Percentiles rank a stretch among this genome's conserved stretches.
These are phyloP conservation scores for Yamadazyma triangularis DNA, from an alignment of 1,139 yeast genomes.

Conservation along the genomic window DNA sequence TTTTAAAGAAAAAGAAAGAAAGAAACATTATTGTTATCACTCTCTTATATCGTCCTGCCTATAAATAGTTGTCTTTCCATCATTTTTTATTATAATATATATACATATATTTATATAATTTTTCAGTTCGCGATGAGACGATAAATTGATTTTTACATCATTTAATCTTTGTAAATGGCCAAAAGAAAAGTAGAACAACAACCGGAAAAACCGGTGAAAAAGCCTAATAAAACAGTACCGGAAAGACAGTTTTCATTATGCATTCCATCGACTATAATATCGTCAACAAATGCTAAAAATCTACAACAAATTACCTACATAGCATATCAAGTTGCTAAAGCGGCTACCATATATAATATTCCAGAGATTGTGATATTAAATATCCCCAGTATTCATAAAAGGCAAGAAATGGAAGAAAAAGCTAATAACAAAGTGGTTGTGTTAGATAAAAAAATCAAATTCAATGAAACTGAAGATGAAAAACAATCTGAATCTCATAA, in stretches of 20 bases:
- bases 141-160: too few relatives aligned
- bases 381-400: conserved; percentile 23
- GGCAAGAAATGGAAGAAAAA: conserved; percentile 12
- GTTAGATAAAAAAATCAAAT: conserved; percentile 16
- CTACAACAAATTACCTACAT: conserved; percentile 69
- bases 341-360: conserved; percentile 64
- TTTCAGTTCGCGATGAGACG: too few relatives aligned
- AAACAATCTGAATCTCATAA: conserved; percentile 2
- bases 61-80: background rate
- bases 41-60: background rate
- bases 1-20: background rate
- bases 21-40: background rate
- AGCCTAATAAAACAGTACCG: conserved; percentile 25
- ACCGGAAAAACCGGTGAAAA: conserved; percentile 23
- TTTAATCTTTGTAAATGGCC: conserved; percentile 13
- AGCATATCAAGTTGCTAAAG: conserved; percentile 75
- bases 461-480: conserved; percentile 7
- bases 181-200: conserved; percentile 26
- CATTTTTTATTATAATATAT: too few relatives aligned
- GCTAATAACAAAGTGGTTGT: conserved; percentile 17
- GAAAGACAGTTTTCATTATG: conserved; percentile 44
- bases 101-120: too few relatives aligned
- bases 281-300: conserved; percentile 50
- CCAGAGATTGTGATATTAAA: conserved; percentile 71
- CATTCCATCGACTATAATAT: conserved; percentile 59